These are phyloP conservation scores for Dichomitus squalens DNA, from an alignment of 1,284 basidiomycete genomes.

Conservation along the genomic window DNA sequence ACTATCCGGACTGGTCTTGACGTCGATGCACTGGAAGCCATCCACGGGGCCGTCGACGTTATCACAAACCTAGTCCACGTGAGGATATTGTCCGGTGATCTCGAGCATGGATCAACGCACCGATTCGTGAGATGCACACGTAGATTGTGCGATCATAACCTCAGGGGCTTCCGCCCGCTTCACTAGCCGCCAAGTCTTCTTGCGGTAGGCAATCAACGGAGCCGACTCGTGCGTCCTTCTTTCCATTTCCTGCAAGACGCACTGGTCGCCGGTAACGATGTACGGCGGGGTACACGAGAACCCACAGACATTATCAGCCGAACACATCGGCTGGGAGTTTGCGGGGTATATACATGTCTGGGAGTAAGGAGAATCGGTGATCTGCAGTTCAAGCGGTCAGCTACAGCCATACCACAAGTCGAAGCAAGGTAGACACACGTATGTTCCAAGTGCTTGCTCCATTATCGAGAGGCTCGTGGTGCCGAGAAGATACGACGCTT, in stretches of 20 bases:
- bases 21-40: slow-evolving; percentile 35
- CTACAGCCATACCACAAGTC: too few species aligned
- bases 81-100: too few species aligned
- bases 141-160: slow-evolving; percentile 9
- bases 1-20: slow-evolving; percentile 30
- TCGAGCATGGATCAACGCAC: slow-evolving; percentile 7
- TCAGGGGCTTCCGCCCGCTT: slow-evolving; percentile 2
- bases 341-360: slow-evolving; percentile 43
- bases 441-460: background rate
- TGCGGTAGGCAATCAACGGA: background rate
- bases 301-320: slow-evolving; percentile 40
- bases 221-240: slow-evolving; percentile 25
- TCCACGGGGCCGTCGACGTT: slow-evolving; percentile 20
- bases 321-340: slow-evolving; percentile 41
- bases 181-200: background rate
- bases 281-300: slow-evolving; percentile 47
- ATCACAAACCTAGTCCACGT: slow-evolving; percentile 27
- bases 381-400: background rate
- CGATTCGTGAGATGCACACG: slow-evolving; percentile 15
- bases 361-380: background rate
- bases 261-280: slow-evolving; percentile 34
- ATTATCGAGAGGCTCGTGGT: background rate
- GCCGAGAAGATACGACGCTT: background rate
- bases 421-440: background rate
- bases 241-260: slow-evolving; percentile 39